These are phyloP conservation scores for Corylus heterophylla DNA, from an alignment of 306 rosid genomes.

Conservation along the genomic window DNA sequence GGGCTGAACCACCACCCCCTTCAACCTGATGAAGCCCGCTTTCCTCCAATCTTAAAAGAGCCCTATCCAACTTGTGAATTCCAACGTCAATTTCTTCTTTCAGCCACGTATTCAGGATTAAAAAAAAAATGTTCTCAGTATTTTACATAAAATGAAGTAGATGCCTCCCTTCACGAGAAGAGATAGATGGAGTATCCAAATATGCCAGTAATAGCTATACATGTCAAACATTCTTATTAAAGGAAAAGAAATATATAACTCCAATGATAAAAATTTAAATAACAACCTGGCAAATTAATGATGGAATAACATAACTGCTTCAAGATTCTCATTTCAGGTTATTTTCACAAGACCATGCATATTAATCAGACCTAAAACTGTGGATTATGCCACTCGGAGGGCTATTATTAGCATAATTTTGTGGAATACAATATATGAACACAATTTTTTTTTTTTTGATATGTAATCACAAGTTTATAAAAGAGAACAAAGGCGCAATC, in stretches of 20 bases:
- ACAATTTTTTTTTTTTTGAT: slow-evolving; percentile 1
- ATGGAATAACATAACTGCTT: neutral
- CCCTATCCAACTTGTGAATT: no score
- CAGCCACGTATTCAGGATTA: neutral
- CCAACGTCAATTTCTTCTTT: no score
- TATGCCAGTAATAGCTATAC: neutral
- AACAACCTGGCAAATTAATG: neutral
- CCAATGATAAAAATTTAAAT: neutral
- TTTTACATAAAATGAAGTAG: neutral
- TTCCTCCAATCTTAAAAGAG: no score
- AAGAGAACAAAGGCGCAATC: no score
- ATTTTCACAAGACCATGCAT: neutral
- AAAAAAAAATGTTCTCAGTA: neutral
- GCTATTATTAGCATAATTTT: neutral
- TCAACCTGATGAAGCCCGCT: no score
- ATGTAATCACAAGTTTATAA: neutral
- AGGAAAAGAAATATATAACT: no score
- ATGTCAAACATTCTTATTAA: no score
- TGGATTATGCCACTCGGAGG: neutral
- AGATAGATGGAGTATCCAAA: neutral
- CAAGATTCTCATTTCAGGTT: neutral
- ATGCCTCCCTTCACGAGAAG: neutral
- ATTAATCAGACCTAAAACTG: no score
- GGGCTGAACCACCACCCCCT: no score
- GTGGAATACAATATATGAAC: neutral